Evolutionary conservation across 345 rosid species (phyloP).

Genomic region (Eucalyptus marginata): DNA sequence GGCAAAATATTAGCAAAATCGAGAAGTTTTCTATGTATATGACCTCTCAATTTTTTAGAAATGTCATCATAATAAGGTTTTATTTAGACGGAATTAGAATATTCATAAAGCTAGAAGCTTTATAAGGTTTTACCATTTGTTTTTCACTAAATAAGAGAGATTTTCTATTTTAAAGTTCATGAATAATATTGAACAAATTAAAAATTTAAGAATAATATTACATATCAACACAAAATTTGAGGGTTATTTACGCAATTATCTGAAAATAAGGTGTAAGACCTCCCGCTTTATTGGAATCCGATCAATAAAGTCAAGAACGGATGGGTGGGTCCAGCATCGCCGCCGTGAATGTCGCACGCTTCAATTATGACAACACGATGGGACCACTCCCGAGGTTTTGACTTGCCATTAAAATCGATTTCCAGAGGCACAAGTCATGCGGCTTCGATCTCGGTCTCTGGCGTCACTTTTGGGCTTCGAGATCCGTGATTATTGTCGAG

Average conservation of each 20-base stretch:
- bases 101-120: neutral
- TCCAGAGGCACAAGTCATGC: neutral
- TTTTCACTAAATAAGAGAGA: neutral
- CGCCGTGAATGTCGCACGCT: neutral
- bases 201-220: no score
- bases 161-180: neutral
- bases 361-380: neutral
- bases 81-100: neutral
- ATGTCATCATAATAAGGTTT: no score
- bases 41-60: no score
- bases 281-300: neutral
- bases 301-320: neutral
- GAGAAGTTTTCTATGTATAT: neutral
- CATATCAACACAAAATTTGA: fast-evolving
- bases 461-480: neutral
- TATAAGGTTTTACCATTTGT: neutral
- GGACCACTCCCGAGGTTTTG: neutral
- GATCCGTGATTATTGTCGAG: neutral
- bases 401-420: neutral
- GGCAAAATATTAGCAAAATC: neutral
- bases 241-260: fast-evolving
- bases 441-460: neutral
- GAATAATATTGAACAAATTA: no score
- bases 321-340: neutral
- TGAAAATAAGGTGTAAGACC: neutral